Conservation (phyloP, 2,329 filamentous ascomycete species). For the Tolypocladium pustulatum region DNA sequence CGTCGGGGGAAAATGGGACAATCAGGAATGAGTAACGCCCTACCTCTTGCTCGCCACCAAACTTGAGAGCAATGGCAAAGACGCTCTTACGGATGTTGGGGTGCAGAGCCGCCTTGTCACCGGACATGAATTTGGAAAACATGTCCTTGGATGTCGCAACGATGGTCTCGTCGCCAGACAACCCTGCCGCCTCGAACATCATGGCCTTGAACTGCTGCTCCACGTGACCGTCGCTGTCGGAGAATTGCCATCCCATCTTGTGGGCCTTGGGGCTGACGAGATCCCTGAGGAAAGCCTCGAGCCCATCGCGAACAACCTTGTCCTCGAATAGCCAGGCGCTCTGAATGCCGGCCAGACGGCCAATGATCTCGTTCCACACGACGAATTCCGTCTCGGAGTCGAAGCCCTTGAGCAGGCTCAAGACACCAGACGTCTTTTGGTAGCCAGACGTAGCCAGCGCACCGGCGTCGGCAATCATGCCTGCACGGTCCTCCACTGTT, state of each 20-base stretch:
- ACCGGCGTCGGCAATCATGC: constrained; percentile 89
- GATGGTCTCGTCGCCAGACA: constrained; percentile 68
- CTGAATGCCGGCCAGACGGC: constrained; percentile 68
- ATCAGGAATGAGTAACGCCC: constrained; percentile 7
- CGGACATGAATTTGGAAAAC: constrained; percentile 74
- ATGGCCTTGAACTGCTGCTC: constrained; percentile 91
- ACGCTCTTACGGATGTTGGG: constrained; percentile 84
- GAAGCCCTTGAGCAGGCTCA: constrained; percentile 79
- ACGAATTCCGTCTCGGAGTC: constrained; percentile 77
- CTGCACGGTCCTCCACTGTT: constrained; percentile 81
- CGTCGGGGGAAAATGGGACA: not conserved
- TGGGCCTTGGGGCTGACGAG: constrained; percentile 73
- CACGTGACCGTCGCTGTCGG: constrained; percentile 74
- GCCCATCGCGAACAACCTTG: constrained; percentile 56
- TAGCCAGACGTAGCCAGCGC: constrained; percentile 84
- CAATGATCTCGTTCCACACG: constrained; percentile 87
- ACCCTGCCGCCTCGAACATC: constrained; percentile 75
- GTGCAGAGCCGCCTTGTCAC: constrained; percentile 74
- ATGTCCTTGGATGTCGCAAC: constrained; percentile 77
- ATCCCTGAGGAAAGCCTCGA: constrained; percentile 74
- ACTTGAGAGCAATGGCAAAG: constrained; percentile 72
- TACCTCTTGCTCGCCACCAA: constrained; percentile 76
- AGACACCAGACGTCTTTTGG: constrained; percentile 81
- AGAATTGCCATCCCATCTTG: constrained; percentile 80
- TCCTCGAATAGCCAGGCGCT: constrained; percentile 77